Evolutionary conservation across 768 basidiomycete genomes (phyloP).

Genomic region (Xerocomus spinulosus): DNA sequence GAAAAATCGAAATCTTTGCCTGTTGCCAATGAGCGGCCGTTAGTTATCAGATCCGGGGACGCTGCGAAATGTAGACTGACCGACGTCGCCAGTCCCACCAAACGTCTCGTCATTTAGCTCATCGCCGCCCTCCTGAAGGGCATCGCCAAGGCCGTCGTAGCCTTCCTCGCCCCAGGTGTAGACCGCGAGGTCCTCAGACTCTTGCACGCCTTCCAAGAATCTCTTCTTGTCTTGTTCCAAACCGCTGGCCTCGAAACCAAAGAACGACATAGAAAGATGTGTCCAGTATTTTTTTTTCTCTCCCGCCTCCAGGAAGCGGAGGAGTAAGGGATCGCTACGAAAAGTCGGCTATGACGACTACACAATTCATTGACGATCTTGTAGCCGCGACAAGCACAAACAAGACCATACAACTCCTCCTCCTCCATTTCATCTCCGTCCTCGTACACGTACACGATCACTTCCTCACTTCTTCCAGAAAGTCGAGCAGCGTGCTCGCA

Average conservation of each 20-base stretch:
- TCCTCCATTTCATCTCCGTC: no score
- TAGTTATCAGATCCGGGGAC: constrained; percentile 14
- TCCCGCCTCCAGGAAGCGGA: constrained; percentile 16
- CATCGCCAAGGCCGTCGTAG: constrained; percentile 86
- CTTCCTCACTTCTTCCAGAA: constrained; percentile 61
- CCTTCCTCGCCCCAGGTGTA: constrained; percentile 91
- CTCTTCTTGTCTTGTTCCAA: constrained; percentile 61
- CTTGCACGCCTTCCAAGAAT: constrained; percentile 49
- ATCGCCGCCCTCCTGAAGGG: constrained; percentile 84
- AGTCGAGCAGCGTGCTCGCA: constrained; percentile 86
- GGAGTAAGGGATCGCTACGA: constrained; percentile 7
- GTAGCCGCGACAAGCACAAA: no score
- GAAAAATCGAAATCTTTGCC: constrained; percentile 93
- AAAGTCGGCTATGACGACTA: constrained; percentile 16
- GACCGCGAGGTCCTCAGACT: constrained; percentile 79
- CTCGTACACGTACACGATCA: not conserved
- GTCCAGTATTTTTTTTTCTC: constrained; percentile 12
- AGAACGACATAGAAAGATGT: constrained; percentile 65
- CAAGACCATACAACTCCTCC: constrained; percentile 20
- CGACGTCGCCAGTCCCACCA: constrained; percentile 63
- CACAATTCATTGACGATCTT: constrained; percentile 3
- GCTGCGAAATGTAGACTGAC: constrained; percentile 44
- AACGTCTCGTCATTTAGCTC: constrained; percentile 98
- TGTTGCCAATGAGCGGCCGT: constrained; percentile 28
- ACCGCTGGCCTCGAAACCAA: constrained; percentile 63